Percentiles rank a stretch among this genome's conserved stretches.
These are phyloP conservation scores for Alternaria conjuncta DNA, from an alignment of 2,329 filamentous ascomycete genomes.

Conservation along the genomic window DNA sequence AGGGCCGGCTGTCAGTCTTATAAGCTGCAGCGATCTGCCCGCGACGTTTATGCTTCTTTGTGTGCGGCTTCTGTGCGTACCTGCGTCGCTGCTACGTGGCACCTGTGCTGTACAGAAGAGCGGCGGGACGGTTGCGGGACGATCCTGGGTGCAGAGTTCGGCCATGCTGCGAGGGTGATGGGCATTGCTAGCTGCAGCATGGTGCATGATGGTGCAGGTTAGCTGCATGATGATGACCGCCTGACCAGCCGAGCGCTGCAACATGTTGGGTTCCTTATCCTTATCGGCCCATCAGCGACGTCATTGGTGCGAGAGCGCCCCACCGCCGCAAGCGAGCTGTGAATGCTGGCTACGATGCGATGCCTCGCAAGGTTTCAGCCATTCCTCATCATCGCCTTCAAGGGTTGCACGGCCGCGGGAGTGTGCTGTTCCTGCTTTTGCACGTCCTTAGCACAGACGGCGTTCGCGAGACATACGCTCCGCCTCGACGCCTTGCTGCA, in stretches of 20 bases:
- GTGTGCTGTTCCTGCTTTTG: slow-evolving; percentile 24
- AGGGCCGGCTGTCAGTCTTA: slow-evolving; percentile 30
- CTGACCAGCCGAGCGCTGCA: slow-evolving; percentile 20
- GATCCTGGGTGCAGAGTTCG: slow-evolving; percentile 43
- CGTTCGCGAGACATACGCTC: slow-evolving; percentile 13
- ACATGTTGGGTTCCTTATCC: slow-evolving; percentile 25
- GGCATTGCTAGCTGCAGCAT: slow-evolving; percentile 37
- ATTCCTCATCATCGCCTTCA: slow-evolving; percentile 8
- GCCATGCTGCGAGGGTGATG: slow-evolving; percentile 35
- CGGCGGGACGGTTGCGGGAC: slow-evolving; percentile 45
- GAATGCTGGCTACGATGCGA: slow-evolving; percentile 11
- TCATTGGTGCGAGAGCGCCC: slow-evolving; percentile 25
- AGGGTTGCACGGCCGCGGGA: slow-evolving; percentile 23
- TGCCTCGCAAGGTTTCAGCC: slow-evolving; percentile 15
- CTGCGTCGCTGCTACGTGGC: slow-evolving; percentile 47
- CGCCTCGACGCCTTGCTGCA: slow-evolving; percentile 12
- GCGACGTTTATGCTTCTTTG: slow-evolving; percentile 31
- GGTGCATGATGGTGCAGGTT: neutral
- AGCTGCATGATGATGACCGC: slow-evolving; percentile 15
- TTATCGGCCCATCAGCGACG: slow-evolving; percentile 29
- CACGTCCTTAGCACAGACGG: slow-evolving; percentile 2
- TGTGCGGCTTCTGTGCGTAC: slow-evolving; percentile 39
- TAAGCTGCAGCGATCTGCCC: slow-evolving; percentile 24
- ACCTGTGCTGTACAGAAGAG: slow-evolving; percentile 44
- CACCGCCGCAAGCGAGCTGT: slow-evolving; percentile 16